These are phyloP conservation scores for Agaricus blazei DNA, from an alignment of 768 basidiomycete genomes.

Conservation along the genomic window DNA sequence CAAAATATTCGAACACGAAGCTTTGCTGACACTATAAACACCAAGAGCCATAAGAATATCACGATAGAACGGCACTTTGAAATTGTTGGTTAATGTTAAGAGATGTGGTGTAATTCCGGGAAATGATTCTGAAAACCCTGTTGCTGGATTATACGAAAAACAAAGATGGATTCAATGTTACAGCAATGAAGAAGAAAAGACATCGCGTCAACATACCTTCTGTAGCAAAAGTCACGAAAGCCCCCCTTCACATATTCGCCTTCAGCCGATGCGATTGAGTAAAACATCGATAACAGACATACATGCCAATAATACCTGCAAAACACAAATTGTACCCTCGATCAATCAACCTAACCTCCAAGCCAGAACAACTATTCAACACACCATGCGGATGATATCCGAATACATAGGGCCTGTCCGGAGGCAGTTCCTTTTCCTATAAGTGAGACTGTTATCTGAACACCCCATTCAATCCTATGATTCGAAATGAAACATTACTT, in stretches of 20 bases:
- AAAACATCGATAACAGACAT: constrained; percentile 22
- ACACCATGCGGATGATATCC: constrained; percentile 97
- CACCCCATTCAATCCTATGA: neutral
- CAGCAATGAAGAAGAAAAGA: neutral
- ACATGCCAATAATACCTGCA: constrained; percentile 96
- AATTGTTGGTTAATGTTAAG: constrained; percentile 86
- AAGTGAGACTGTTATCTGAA: constrained; percentile 4
- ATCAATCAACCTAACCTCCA: neutral
- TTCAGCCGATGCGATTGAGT: neutral
- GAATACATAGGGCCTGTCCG: constrained; percentile 93
- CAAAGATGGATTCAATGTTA: neutral
- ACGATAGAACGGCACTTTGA: constrained; percentile 88
- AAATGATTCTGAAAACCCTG: constrained; percentile 84
- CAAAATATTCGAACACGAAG: constrained; percentile 87
- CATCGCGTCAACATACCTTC: constrained; percentile 50
- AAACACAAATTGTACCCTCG: constrained; percentile 1
- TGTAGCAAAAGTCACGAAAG: constrained; percentile 92
- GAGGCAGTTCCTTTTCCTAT: constrained; percentile 85
- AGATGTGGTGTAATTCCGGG: constrained; percentile 93
- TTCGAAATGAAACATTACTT: constrained; percentile 29
- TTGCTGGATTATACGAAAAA: constrained; percentile 43
- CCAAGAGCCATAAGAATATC: constrained; percentile 86
- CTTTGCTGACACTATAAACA: constrained; percentile 88
- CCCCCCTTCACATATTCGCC: constrained; percentile 55
- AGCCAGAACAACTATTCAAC: constrained; percentile 12